Base-by-base conservation (phyloP, 2,329 filamentous ascomycete genomes). In the Penicillium sp. region DNA sequence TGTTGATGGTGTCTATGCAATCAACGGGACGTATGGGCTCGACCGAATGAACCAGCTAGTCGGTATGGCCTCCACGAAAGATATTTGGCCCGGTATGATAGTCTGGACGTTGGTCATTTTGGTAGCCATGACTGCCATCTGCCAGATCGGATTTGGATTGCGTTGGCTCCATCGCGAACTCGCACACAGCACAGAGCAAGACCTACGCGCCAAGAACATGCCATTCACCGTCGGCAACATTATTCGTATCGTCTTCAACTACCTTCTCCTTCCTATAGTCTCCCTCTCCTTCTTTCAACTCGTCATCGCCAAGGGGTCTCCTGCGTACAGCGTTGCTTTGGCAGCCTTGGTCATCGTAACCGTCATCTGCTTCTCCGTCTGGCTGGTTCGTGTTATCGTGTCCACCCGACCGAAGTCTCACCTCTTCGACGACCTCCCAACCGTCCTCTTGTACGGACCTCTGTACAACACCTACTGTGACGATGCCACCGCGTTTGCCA, bases 381-480 rank as follows among this genome's bases (percentile, higher is more conserved):
- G 93, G 89, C 86, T 96, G 28, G 86, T 97, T 53, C 88, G 87
- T 72, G 83, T 96, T 55, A 94, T 98, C 70, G 88, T 90, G 60
- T 87, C 84, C 26, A 95, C 92, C 0, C 89, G 91, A 66, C 93
- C 93, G 6, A 89, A 93, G 63, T 91, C 92, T 1, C 90, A 92
- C 68, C 84, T 99, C 10, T 99, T 97, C 75, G 95, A 99, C 77
- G 93, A 98, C 72, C 83, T 99, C 53, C 88, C 92, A 7, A 97
- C 92, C 0, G 88, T 98, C 9, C 83, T 99, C 2, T 85, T 92
- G 0, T 98, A 97, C 70, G 95, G 95, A 0, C 92, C 95, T 5
- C 82, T 99, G 8, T 99, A 99, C 79, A 99, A 99, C 79, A 99
- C 95, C 0, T 98, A 96, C 76, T 95, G 91, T 26, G 95, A 99